Conservation (phyloP, 1,284 basidiomycete genomes). For the Sporisorium sorghi region DNA sequence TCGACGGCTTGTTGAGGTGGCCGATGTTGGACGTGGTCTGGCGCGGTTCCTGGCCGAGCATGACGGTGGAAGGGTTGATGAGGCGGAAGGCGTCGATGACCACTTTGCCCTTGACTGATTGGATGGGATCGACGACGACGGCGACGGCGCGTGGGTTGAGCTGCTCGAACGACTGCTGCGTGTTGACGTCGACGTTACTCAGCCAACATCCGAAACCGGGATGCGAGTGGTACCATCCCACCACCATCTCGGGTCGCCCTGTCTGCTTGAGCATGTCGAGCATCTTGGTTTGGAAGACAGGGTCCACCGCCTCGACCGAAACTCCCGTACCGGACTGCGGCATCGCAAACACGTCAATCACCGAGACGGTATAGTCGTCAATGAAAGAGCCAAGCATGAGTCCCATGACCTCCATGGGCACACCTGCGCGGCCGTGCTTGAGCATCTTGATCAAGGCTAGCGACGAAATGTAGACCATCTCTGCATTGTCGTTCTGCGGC, state of each 20-base stretch:
- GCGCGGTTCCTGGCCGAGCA: constrained; percentile 88
- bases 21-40: constrained; percentile 99
- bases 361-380: constrained; percentile 87
- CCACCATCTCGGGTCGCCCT: constrained; percentile 96
- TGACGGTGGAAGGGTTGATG: constrained; percentile 68
- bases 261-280: constrained; percentile 99
- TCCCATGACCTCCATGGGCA: constrained; percentile 99
- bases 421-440: constrained; percentile 97
- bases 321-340: constrained; percentile 98
- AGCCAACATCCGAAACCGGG: constrained; percentile 99
- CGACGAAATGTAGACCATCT: constrained; percentile 68
- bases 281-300: constrained; percentile 99
- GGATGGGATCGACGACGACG: constrained; percentile 98
- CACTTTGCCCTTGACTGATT: constrained; percentile 90
- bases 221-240: constrained; percentile 99
- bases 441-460: constrained; percentile 79
- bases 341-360: constrained; percentile 99
- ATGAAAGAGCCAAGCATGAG: constrained; percentile 99
- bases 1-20: constrained; percentile 97
- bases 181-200: constrained; percentile 98
- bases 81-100: constrained; percentile 97
- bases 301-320: constrained; percentile 98
- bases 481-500: constrained; percentile 70
- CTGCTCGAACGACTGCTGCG: constrained; percentile 99
- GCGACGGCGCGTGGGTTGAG: constrained; percentile 94